phyloP scores from a whole-genome alignment of 441 rosid species.

The Croton setiger region DNA sequence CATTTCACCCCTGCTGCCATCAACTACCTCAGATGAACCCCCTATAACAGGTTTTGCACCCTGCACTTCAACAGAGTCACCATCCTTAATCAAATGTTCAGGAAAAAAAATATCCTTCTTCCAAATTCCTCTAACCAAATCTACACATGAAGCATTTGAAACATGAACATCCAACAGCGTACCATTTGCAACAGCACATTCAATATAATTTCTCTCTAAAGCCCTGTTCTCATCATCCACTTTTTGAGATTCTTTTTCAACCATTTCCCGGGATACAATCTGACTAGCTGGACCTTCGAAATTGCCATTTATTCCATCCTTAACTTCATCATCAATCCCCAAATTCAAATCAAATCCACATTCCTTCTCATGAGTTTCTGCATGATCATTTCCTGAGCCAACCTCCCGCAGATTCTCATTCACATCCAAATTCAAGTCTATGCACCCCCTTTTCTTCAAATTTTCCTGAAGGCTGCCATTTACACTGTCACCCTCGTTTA shows the following conservation, averaged over 20 bases:
- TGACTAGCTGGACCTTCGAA: conserved; percentile 23
- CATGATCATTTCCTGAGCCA: conserved; percentile 8
- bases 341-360: conserved; percentile 78
- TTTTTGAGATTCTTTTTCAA: conserved; percentile 23
- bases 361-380: conserved; percentile 38
- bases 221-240: conserved; percentile 13
- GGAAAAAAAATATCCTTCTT: conserved; percentile 27
- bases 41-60: conserved; percentile 13
- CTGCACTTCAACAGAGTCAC: conserved; percentile 14
- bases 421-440: conserved; percentile 81
- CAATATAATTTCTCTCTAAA: conserved; percentile 21
- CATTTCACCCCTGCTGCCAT: conserved; percentile 32
- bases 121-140: conserved; percentile 28
- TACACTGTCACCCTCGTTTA: conserved; percentile 30
- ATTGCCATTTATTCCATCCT: conserved; percentile 34
- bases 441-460: conserved; percentile 37
- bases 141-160: conserved; percentile 28
- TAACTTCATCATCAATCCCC: conserved; percentile 47
- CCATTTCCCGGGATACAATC: conserved; percentile 11
- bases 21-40: conserved; percentile 19
- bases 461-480: conserved; percentile 3
- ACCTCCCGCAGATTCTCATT: conserved; percentile 36
- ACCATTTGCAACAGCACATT: conserved; percentile 26
- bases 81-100: conserved; percentile 23
- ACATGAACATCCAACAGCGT: conserved; percentile 42